Evolutionary conservation across 2,329 filamentous ascomycete genomes (phyloP), one percentile per base, ranked within the genome.

Genomic region (Aureobasidium sp.): DNA sequence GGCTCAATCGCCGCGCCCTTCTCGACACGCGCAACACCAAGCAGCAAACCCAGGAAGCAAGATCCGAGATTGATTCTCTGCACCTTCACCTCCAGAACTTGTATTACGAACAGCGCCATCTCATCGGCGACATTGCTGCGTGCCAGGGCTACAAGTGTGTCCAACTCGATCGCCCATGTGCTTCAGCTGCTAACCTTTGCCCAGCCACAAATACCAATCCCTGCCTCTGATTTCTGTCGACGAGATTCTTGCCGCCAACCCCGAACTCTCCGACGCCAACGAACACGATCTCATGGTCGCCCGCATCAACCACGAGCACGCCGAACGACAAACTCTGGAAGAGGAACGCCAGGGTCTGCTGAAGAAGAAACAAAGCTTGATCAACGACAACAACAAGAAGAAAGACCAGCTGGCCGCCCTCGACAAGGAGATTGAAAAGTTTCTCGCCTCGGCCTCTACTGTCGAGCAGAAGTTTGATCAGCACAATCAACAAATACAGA

Each of bases 41-140:
- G 68, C 77, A 86, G 50, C 76, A 82, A 61, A 97, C 93, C 0
- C 86, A 88, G 25, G 89, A 95, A 68, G 87, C 86, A 44, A 83
- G 90, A 44, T 87, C 91, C 63, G 89, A 95, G 70, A 89, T 97
- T 59, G 93, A 98, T 67, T 82, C 85, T 45, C 76, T 98, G 57
- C 90, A 97, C 66, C 77, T 98, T 32, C 88, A 95, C 65, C 77
- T 98, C 53, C 91, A 97, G 70, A 98, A 98, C 65, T 74, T 98
- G 6, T 94, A 93, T 68, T 98, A 98, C 66, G 91, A 98, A 70
- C 90, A 97, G 72, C 79, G 88, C 52, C 90, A 96, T 69, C 74
- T 98, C 52, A 83, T 87, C 59, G 88, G 88, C 44, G 93, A 98
- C 71, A 97, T 98, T 57, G 76, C 81, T 0, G 89, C 88, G 7